These are phyloP conservation scores for Linaria vulgaris DNA, from an alignment of 257 asterid species.

Conservation along the genomic window DNA sequence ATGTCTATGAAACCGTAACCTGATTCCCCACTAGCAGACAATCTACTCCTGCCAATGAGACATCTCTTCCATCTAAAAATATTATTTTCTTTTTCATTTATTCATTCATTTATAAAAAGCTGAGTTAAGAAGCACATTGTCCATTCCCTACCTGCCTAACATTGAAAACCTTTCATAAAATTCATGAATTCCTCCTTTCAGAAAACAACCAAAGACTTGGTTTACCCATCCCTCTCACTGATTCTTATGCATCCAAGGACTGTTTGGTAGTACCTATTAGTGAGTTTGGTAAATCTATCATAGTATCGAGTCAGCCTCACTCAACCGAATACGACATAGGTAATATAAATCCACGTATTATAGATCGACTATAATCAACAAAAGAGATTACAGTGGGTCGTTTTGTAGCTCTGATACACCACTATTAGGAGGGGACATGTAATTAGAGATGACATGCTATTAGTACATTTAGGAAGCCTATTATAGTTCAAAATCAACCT, in stretches of 20 bases:
- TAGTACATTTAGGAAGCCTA: no score
- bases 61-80: constrained; percentile 30
- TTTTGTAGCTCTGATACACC: no score
- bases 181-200: constrained; percentile 16
- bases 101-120: not conserved
- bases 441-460: no score
- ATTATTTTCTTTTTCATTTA: constrained; percentile 9
- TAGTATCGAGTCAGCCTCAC: no score
- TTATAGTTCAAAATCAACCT: no score
- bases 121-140: constrained; percentile 19
- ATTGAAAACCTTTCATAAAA: constrained; percentile 9
- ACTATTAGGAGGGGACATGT: no score
- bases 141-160: constrained; percentile 16
- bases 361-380: no score
- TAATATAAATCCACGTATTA: no score
- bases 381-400: no score
- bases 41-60: constrained; percentile 48
- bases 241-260: constrained; percentile 19
- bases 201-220: constrained; percentile 44
- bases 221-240: constrained; percentile 41
- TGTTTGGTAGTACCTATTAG: no score
- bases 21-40: constrained; percentile 43
- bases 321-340: no score
- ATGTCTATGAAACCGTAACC: constrained; percentile 32
- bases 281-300: no score